Percentiles rank a stretch among this genome's conserved stretches.
phyloP scores from a whole-genome alignment of 345 rosid species.

The Corchorus capsularis region DNA sequence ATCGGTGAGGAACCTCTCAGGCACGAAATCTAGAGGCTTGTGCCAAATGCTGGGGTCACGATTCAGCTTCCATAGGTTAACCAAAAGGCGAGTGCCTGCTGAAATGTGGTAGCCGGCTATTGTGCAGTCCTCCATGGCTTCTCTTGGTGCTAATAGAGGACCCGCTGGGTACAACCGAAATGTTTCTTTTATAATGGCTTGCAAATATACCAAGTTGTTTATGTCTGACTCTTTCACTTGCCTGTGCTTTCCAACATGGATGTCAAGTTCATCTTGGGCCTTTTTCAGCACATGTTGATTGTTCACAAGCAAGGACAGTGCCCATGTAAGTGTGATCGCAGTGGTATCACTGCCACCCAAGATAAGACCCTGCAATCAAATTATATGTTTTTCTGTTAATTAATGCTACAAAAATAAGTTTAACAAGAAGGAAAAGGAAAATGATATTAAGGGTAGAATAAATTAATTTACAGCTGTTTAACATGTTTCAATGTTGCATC shows the following conservation, averaged over 20 bases:
- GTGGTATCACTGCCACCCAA: slow-evolving; percentile 55
- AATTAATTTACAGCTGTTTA: too few relatives aligned
- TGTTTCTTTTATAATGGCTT: slow-evolving; percentile 65
- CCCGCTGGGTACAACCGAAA: slow-evolving; percentile 58
- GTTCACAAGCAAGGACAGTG: slow-evolving; percentile 57
- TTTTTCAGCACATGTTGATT: slow-evolving; percentile 39
- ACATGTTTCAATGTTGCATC: neutral
- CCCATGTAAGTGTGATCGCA: slow-evolving; percentile 56
- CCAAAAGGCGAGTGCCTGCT: slow-evolving; percentile 48
- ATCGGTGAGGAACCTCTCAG: slow-evolving; percentile 52
- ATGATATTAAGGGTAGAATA: neutral
- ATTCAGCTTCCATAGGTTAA: slow-evolving; percentile 58
- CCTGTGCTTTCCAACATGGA: slow-evolving; percentile 45
- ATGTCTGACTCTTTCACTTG: slow-evolving; percentile 56
- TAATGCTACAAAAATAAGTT: neutral
- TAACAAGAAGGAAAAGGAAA: neutral
- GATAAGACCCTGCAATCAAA: slow-evolving; percentile 31
- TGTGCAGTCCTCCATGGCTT: slow-evolving; percentile 52
- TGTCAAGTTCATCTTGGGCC: slow-evolving; percentile 55
- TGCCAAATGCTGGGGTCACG: slow-evolving; percentile 43
- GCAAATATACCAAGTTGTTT: slow-evolving; percentile 46
- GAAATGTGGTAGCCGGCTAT: slow-evolving; percentile 45
- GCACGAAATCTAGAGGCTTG: slow-evolving; percentile 44
- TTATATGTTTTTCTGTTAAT: neutral
- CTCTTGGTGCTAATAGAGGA: slow-evolving; percentile 51